Conservation (phyloP, 306 rosid genomes). For the Vachellia pachyceras region DNA sequence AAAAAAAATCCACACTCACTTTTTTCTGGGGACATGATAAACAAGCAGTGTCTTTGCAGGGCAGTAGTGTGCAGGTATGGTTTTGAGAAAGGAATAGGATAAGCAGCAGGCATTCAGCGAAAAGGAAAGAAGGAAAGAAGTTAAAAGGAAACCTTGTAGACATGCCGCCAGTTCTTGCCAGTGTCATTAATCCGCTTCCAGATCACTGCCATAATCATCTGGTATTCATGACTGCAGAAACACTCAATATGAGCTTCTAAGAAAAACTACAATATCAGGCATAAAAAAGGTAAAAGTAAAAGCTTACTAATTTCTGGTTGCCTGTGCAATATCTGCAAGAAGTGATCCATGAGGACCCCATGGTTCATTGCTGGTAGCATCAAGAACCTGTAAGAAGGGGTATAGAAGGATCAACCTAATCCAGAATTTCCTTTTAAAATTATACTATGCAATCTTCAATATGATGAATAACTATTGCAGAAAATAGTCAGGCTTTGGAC, state of each 20-base stretch:
- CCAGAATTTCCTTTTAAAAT: constrained; percentile 28
- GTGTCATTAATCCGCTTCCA: constrained; percentile 99
- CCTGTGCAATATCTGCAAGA: constrained; percentile 94
- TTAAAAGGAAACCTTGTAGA: constrained; percentile 75
- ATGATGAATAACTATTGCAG: background rate
- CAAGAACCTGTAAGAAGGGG: constrained; percentile 73
- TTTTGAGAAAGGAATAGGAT: constrained; percentile 10
- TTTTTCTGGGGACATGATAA: background rate
- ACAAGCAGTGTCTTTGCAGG: background rate
- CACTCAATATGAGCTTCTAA: constrained; percentile 40
- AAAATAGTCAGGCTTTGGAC: constrained; percentile 10
- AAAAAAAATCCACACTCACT: background rate
- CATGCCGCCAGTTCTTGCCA: constrained; percentile 99
- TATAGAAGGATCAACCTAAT: background rate
- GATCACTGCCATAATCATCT: constrained; percentile 89
- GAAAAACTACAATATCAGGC: constrained; percentile 36
- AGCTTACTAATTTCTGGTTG: constrained; percentile 90
- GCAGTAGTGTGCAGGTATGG: background rate
- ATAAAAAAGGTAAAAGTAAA: constrained; percentile 13
- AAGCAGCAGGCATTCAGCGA: constrained; percentile 20
- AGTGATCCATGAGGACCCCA: constrained; percentile 99
- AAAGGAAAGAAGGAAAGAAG: background rate
- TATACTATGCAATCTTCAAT: background rate
- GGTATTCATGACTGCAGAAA: constrained; percentile 87
- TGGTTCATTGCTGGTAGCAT: constrained; percentile 98